Conservation (phyloP, 768 basidiomycete species). For the Hydnomerulius pinastri region DNA sequence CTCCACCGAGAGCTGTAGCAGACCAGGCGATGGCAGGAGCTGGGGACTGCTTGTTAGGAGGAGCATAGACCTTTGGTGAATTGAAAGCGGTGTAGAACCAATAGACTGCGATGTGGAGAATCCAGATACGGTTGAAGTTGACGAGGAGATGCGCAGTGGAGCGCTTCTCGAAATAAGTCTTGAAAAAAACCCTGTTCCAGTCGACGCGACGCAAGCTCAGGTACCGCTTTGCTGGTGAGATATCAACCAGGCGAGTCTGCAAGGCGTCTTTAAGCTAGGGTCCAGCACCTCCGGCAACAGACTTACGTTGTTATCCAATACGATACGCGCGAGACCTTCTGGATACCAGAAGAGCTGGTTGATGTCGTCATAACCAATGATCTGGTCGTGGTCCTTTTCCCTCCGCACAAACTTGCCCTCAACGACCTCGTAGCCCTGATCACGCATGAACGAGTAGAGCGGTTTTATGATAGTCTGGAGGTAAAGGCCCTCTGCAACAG, state of each 20-base stretch:
- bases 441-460: constrained; percentile 92
- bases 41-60: constrained; percentile 61
- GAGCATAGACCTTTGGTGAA: constrained; percentile 88
- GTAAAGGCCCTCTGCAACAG: constrained; percentile 93
- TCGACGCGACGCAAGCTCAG: constrained; percentile 90
- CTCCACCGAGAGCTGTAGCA: constrained; percentile 93
- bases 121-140: constrained; percentile 99
- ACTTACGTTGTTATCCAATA: constrained; percentile 81
- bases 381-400: constrained; percentile 92
- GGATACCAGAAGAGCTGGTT: constrained; percentile 99
- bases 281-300: not conserved
- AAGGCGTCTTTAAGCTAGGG: constrained; percentile 10
- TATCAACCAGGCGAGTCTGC: constrained; percentile 89
- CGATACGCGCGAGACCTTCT: constrained; percentile 92
- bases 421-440: constrained; percentile 94
- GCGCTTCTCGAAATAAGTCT: constrained; percentile 97
- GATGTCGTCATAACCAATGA: constrained; percentile 99
- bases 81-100: constrained; percentile 99
- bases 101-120: constrained; percentile 89
- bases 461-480: constrained; percentile 91
- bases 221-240: constrained; percentile 90
- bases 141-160: constrained; percentile 91
- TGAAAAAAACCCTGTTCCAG: constrained; percentile 96
- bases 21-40: constrained; percentile 94
- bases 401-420: constrained; percentile 94